Conservation (phyloP, 2,329 filamentous ascomycete species). For the Fusarium zealandicum region DNA sequence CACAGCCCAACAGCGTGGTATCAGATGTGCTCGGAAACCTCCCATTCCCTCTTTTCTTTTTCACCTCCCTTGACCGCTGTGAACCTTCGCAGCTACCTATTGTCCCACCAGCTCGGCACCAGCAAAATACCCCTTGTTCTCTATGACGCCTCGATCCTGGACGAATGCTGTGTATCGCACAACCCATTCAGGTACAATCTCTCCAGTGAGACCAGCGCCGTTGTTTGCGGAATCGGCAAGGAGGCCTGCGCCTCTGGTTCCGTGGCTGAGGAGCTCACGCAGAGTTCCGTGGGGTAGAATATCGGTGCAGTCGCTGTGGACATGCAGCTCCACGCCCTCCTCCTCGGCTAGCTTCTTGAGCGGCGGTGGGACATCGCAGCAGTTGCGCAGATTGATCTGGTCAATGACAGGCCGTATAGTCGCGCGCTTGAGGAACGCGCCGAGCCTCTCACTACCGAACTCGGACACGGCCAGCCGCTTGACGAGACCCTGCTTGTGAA, state of each 20-base stretch:
- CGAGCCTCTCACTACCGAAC: constrained; percentile 84
- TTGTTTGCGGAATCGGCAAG: constrained; percentile 66
- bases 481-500: constrained; percentile 76
- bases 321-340: constrained; percentile 83
- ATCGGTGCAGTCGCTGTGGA: constrained; percentile 93
- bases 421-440: constrained; percentile 76
- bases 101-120: constrained; percentile 71
- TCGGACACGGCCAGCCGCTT: constrained; percentile 84
- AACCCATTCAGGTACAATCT: constrained; percentile 91
- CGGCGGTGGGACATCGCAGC: constrained; percentile 92
- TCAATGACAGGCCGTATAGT: constrained; percentile 80
- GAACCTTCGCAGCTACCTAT: constrained; percentile 28
- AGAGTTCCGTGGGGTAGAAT: constrained; percentile 87
- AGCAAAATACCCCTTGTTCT: constrained; percentile 98
- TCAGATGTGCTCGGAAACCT: constrained; percentile 20
- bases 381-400: constrained; percentile 96
- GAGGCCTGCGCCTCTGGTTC: constrained; percentile 75
- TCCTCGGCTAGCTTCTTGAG: constrained; percentile 84
- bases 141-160: constrained; percentile 90
- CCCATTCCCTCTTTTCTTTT: not conserved
- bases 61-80: constrained; percentile 1
- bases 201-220: constrained; percentile 70
- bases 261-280: constrained; percentile 80
- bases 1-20: constrained; percentile 22
- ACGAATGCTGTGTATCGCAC: constrained; percentile 97